Percentiles rank a stretch among this genome's conserved stretches.
Conservation (phyloP, 257 asterid genomes). For the Solanum appendiculatum region DNA sequence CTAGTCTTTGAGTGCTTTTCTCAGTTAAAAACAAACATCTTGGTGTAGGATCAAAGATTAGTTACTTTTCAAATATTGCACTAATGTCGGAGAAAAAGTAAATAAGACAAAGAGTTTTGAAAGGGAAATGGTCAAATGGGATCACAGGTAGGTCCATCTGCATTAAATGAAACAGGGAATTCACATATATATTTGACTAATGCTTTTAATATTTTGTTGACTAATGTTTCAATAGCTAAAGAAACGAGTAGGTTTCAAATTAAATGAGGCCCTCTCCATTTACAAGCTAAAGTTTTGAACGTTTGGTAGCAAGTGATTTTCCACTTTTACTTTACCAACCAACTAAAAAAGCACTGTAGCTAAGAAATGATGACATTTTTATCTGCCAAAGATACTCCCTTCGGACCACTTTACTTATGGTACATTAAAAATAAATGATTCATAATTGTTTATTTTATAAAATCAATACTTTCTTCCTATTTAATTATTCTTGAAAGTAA, state of each 20-base stretch:
- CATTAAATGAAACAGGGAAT: not conserved
- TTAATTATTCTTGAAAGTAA: not conserved
- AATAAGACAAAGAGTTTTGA: not conserved
- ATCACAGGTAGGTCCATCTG: not conserved
- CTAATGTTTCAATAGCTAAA: not conserved
- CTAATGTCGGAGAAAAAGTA: not conserved
- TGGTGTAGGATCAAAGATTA: not conserved
- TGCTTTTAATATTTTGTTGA: not conserved
- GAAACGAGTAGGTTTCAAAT: not conserved
- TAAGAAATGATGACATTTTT: not conserved
- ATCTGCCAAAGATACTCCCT: not conserved
- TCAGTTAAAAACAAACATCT: not conserved
- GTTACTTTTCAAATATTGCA: not conserved
- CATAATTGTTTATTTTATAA: not conserved
- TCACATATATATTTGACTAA: not conserved
- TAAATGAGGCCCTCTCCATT: not conserved
- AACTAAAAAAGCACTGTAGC: not conserved
- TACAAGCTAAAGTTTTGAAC: not conserved
- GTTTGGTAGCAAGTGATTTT: not conserved
- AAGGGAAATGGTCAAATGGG: not conserved
- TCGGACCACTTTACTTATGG: too few relatives aligned
- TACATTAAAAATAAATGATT: too few relatives aligned
- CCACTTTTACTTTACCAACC: not conserved
- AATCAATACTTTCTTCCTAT: not conserved
- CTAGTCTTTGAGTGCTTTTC: not conserved